A percentile compares a stretch with the other conserved stretches of the same genome.
These are phyloP conservation scores for Elongisporangium anandrum DNA, from an alignment of 352 stramenopile genomes.

Conservation along the genomic window DNA sequence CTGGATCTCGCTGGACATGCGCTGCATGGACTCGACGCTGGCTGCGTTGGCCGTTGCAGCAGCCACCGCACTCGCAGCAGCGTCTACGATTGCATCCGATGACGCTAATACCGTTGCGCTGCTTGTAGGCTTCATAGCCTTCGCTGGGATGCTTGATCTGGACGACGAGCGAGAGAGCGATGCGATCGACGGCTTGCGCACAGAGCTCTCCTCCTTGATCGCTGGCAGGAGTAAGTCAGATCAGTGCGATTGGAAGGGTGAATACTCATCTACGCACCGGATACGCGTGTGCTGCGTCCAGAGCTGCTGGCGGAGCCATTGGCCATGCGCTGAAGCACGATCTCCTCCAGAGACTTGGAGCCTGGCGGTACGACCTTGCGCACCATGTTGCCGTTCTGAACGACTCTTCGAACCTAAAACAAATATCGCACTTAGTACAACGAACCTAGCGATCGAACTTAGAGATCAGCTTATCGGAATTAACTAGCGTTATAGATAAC, in stretches of 20 bases:
- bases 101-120: neutral
- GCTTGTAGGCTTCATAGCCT: neutral
- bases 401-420: neutral
- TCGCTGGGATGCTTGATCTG: neutral
- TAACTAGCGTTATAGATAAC: neutral
- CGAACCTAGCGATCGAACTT: too few relatives aligned
- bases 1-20: conserved; percentile 22
- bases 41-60: neutral
- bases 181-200: neutral
- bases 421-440: too few relatives aligned
- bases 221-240: neutral
- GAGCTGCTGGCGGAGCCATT: conserved; percentile 1
- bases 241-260: too few relatives aligned
- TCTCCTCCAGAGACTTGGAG: conserved; percentile 62
- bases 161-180: neutral
- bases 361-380: conserved; percentile 47
- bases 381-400: conserved; percentile 33
- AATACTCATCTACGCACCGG: too few relatives aligned
- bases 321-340: conserved; percentile 49
- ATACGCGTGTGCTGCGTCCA: conserved; percentile 3
- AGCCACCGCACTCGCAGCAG: neutral
- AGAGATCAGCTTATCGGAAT: neutral
- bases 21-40: conserved; percentile 16
- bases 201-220: neutral
- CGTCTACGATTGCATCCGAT: neutral